Base-by-base conservation (phyloP, 2,329 filamentous ascomycete species). In the Penicillium sp. region DNA sequence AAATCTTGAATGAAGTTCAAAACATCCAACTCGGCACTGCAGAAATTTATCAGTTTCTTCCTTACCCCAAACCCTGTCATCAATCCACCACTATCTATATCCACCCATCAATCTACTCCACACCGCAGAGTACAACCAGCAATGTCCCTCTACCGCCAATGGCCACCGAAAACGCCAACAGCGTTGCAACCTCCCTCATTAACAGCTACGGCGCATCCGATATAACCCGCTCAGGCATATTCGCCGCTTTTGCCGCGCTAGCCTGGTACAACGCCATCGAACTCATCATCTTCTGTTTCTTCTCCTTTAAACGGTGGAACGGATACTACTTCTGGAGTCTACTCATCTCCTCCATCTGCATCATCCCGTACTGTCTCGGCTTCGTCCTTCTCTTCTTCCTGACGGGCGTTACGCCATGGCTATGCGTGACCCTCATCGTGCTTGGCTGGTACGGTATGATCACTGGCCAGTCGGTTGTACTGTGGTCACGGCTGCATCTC, bases 311-410 rank as follows among this genome's bases (percentile, higher is more conserved):
- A 44, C 68, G 68, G 38, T 75, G 73, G 43, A 66, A 60, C 6
- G 76, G 78, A 1, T 70, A 79, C 10, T 81, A 81, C 63, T 81
- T 81, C 63, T 81, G 76, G 74, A 77, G 74, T 59, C 62, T 79
- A 38, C 64, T 80, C 17, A 58, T 77, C n/a, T 68, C 79, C 6
- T 75, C 77, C 19, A 27, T 62, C 17, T 75, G 76, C 31, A 73
- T 80, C 35, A 67, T 77, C 8, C 70, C 76, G 0, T 71, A 79
- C 61, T 65, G 70, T 8, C 60, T 79, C 8, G 77, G 76, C 0
- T 79, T 76, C 62, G 43, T 79, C 41, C 66, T 80, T 45, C 77
- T 78, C 55, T 76, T 77, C 62, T 78, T 76, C 53, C 57, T 64
- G 3, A 62, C 73, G 50, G 66, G 66, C 29, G 62, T 61, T 7